These are phyloP conservation scores for Syzygium malaccense DNA, from an alignment of 441 rosid species.

Conservation along the genomic window DNA sequence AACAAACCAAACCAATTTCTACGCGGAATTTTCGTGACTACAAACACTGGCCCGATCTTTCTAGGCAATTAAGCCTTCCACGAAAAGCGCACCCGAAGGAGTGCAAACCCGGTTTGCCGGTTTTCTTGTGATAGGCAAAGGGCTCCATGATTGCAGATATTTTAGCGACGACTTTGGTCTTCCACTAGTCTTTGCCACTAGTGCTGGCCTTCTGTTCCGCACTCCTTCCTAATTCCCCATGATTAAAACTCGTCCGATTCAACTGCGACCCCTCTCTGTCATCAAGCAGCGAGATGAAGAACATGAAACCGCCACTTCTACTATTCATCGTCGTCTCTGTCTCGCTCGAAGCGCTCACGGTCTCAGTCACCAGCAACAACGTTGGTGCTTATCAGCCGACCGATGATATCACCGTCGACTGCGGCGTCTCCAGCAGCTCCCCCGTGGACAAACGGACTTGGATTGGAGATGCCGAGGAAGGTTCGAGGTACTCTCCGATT, in stretches of 20 bases:
- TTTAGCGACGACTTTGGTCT: neutral
- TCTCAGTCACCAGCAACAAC: neutral
- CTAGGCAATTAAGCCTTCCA: neutral
- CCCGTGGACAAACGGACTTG: fast-evolving
- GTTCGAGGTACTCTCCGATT: neutral
- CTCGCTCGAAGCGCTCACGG: neutral
- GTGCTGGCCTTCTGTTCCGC: neutral
- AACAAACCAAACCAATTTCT: neutral
- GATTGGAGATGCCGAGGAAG: neutral
- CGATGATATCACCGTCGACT: neutral
- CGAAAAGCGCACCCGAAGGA: neutral
- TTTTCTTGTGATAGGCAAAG: fast-evolving
- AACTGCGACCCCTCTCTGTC: neutral
- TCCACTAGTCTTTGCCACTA: neutral
- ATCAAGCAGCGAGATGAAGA: neutral
- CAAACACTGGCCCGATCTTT: neutral
- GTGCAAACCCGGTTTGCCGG: neutral
- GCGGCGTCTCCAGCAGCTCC: neutral
- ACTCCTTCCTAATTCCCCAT: neutral
- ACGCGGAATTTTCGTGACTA: neutral
- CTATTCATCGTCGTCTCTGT: neutral
- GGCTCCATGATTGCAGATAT: neutral
- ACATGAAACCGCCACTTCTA: neutral
- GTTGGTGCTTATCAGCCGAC: fast-evolving
- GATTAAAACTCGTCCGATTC: neutral